Base-by-base conservation (phyloP, 2,329 filamentous ascomycete genomes). In the Trichoderma afroharzianum region DNA sequence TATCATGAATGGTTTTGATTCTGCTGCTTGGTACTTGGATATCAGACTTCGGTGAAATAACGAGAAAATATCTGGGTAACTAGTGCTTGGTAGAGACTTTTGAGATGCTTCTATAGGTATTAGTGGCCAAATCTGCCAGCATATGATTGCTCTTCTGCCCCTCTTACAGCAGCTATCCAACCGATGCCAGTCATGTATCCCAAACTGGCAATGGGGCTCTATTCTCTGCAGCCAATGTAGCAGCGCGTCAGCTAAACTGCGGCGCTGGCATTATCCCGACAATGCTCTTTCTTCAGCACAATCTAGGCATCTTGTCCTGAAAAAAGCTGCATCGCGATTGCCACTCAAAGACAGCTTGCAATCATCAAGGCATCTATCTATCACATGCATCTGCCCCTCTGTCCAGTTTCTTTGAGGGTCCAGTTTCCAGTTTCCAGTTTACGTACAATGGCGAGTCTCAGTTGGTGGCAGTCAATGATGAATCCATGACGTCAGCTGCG, bases 401-500 rank as follows among this genome's bases (percentile, higher is more conserved):
- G n/a, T 43, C 39, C 15, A 43, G 39, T 43, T n/a, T 36, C 39
- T 43, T 43, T 43, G 47, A 33, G 55, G 24, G 50, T 3, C 50
- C 50, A 12, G 21, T 53, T 47, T 47, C 21, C 47, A 24, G 47
- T 53, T 21, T 53, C 50, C 43, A 47, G 18, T 21, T n/a, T 43
- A 14, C 58, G 26, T 43, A 14, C 58, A 62, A 33, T 59, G 32
- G 59, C 36, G 33, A 43, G 36, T 30, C 26, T 33, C 18, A 32
- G 62, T 32, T 32, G 24, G 55, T 50, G 57, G 57, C 28, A 26
- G 30, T 50, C 39, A 28, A 32, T 70, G 68, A 71, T 55, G 39
- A 14, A 53, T 12, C 11, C 30, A 50, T 71, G 62, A 71, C 70
- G 70, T 71, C 70, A 67, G 39, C 63, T 62, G 67, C 67, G 57